Conservation (phyloP, 2,329 filamentous ascomycete genomes). For the Hypoxylon sp. region DNA sequence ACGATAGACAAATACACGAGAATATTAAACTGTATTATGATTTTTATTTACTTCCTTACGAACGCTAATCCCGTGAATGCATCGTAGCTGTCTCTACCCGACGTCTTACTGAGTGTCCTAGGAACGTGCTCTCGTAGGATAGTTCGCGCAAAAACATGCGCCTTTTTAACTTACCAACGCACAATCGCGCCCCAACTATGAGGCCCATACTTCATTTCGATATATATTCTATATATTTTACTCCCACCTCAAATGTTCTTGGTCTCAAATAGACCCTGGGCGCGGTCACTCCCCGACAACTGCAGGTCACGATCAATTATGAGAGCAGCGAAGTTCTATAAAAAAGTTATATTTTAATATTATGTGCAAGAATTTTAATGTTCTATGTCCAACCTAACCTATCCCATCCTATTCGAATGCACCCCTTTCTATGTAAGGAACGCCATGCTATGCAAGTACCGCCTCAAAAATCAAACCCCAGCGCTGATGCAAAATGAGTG, state of each 20-base stretch:
- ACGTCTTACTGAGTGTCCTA: not conserved
- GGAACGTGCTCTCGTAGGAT: not conserved
- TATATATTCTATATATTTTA: not conserved
- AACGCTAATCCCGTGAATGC: not conserved
- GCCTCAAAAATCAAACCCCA: constrained; percentile 25
- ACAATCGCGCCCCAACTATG: not conserved
- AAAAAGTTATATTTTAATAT: not conserved
- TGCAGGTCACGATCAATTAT: not conserved
- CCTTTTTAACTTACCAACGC: not conserved
- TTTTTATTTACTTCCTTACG: not conserved
- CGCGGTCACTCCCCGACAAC: not conserved
- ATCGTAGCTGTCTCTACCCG: not conserved
- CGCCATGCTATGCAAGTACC: constrained; percentile 7
- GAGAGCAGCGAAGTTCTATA: not conserved
- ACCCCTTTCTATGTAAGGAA: constrained; percentile 7
- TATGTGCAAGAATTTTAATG: constrained; percentile 18
- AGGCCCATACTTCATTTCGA: not conserved
- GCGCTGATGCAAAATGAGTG: constrained; percentile 33
- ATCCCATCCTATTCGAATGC: not conserved
- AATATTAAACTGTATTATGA: constrained; percentile 9
- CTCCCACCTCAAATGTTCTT: not conserved
- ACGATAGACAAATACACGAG: constrained; percentile 10
- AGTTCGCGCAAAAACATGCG: too few species aligned
- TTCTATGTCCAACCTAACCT: not conserved
- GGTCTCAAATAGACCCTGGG: not conserved